These are phyloP conservation scores for Penicillium sp. DNA, from an alignment of 2,329 filamentous ascomycete genomes.

Conservation along the genomic window DNA sequence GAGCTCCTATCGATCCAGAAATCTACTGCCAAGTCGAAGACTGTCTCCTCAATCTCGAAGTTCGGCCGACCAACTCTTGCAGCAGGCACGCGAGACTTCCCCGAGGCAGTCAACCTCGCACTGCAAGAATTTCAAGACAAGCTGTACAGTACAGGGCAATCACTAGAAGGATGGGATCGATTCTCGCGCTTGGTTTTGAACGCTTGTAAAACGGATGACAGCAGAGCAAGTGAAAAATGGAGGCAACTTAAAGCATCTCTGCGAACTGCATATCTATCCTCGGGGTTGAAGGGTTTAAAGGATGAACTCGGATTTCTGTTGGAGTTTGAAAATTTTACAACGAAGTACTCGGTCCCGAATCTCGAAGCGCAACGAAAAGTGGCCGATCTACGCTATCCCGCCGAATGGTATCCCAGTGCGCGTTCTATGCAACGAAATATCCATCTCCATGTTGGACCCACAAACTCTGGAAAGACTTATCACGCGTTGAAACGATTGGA, in stretches of 20 bases:
- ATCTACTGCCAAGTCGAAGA: background rate
- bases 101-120: slow-evolving; percentile 21
- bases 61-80: slow-evolving; percentile 13
- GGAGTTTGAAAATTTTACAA: slow-evolving; percentile 57
- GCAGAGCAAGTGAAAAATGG: slow-evolving; percentile 9
- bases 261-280: slow-evolving; percentile 54
- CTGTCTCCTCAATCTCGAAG: slow-evolving; percentile 1
- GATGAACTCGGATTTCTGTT: slow-evolving; percentile 63
- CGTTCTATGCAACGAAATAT: slow-evolving; percentile 73
- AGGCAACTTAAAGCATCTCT: slow-evolving; percentile 38
- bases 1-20: background rate
- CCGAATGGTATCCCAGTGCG: slow-evolving; percentile 87
- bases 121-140: slow-evolving; percentile 24
- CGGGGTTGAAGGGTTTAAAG: slow-evolving; percentile 48
- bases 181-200: slow-evolving; percentile 32
- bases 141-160: slow-evolving; percentile 14
- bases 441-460: slow-evolving; percentile 91
- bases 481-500: slow-evolving; percentile 82
- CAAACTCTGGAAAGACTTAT: slow-evolving; percentile 98
- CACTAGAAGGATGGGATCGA: slow-evolving; percentile 22
- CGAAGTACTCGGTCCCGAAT: slow-evolving; percentile 52
- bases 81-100: slow-evolving; percentile 23
- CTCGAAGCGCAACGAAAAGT: slow-evolving; percentile 57
- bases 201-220: slow-evolving; percentile 27
- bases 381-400: slow-evolving; percentile 79